Evolutionary conservation across 2,329 filamentous ascomycete genomes (phyloP), one percentile per base, ranked within the genome.

Genomic region (Periglandula ipomoeae): DNA sequence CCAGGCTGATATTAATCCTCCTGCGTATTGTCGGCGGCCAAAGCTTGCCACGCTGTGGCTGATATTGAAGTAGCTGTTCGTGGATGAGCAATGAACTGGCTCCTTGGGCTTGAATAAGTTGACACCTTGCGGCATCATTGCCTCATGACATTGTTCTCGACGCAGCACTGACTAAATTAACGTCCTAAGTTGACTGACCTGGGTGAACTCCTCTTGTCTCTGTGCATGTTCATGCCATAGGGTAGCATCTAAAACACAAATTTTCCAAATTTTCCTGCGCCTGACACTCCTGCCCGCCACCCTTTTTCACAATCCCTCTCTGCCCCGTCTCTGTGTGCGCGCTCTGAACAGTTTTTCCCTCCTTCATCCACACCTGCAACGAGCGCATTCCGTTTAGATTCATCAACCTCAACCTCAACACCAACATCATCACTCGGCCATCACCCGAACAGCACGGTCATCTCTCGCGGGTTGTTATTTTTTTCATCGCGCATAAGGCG

Each of bases 231-330:
- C n/a, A n/a, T n/a, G n/a, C n/a, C n/a, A n/a, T n/a, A n/a, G n/a
- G n/a, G n/a, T n/a, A n/a, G n/a, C n/a, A n/a, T n/a, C n/a, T n/a
- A 22, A 5, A 9, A 15, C 43, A 20, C 13, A 23, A 34, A 15
- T 13, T 24, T 42, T 42, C 24, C 35, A 46, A 38, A 44, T 50
- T 50, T 49, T 39, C 24, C 38, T 35, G 30, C 38, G 39, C 44
- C 42, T 45, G 42, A 44, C 42, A 15, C 38, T 37, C 35, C 11
- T 23, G 38, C 27, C 38, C 39, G 38, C 39, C 46, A 47, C 46
- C 46, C 46, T 42, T 41, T 47, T 48, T 48, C 38, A 1, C 15
- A n/a, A 24, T 43, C 22, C 38, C 17, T 48, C 26, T n/a, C 27
- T 15, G 17, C 43, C 43, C 34, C 35, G 22, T 47, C 30, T 23